Evolutionary conservation across 164 flowering plant genomes (phyloP).

Genomic region (Annona squamosa): DNA sequence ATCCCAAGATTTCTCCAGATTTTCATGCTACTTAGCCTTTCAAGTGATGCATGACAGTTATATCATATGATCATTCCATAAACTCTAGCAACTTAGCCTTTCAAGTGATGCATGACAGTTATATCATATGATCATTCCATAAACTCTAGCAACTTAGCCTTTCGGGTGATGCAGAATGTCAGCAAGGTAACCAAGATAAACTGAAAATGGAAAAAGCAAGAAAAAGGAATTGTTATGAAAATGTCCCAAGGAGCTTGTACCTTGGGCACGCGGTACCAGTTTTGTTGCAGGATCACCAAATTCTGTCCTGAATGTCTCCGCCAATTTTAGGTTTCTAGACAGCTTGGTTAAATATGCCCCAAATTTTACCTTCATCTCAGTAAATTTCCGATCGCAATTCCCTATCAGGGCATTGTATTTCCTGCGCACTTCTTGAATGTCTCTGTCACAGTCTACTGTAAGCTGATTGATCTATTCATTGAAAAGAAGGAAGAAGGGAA

Average conservation of each 20-base stretch:
- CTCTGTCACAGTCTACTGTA: constrained; percentile 55
- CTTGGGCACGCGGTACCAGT: background rate
- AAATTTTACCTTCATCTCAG: constrained; percentile 27
- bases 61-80: too few relatives aligned
- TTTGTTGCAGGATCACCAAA: constrained; percentile 19
- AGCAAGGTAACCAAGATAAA: too few relatives aligned
- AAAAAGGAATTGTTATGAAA: background rate
- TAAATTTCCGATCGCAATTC: constrained; percentile 39
- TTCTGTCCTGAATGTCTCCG: constrained; percentile 49
- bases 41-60: too few relatives aligned
- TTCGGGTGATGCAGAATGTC: too few relatives aligned
- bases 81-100: too few relatives aligned
- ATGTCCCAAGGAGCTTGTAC: background rate
- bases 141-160: too few relatives aligned
- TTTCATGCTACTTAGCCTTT: too few relatives aligned
- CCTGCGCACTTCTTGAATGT: constrained; percentile 50
- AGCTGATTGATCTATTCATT: constrained; percentile 46
- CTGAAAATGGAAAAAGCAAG: background rate
- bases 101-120: too few relatives aligned
- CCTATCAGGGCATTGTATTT: constrained; percentile 42
- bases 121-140: too few relatives aligned
- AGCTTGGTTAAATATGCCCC: constrained; percentile 37
- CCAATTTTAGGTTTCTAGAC: constrained; percentile 46
- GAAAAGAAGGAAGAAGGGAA: constrained; percentile 1
- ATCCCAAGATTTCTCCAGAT: too few relatives aligned